A percentile compares a stretch with the other conserved stretches of the same genome.
Evolutionary conservation across 129 eudicot species (phyloP).

Genomic region (Deinandra increscens): DNA sequence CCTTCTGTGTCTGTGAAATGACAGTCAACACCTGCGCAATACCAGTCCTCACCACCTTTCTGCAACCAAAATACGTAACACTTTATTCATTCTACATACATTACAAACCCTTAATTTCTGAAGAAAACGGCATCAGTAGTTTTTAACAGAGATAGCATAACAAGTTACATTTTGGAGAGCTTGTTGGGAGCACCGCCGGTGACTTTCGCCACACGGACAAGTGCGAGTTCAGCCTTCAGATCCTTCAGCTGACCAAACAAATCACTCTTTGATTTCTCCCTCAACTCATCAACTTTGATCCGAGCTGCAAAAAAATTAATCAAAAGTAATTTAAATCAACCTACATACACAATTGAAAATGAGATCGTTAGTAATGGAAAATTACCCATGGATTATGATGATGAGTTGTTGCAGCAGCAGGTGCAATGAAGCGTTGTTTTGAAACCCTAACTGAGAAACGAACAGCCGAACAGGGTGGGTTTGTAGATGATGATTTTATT

Average conservation of each 20-base stretch:
- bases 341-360: too few relatives aligned
- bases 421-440: background rate
- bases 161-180: constrained; percentile 63
- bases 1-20: constrained; percentile 58
- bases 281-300: constrained; percentile 56
- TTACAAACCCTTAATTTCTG: too few relatives aligned
- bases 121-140: too few relatives aligned
- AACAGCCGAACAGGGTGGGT: background rate
- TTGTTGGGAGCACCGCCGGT: constrained; percentile 66
- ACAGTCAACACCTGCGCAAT: constrained; percentile 58
- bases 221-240: constrained; percentile 53
- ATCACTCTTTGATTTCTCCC: constrained; percentile 45
- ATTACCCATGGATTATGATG: constrained; percentile 31
- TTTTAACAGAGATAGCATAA: too few relatives aligned
- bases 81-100: too few relatives aligned
- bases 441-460: constrained; percentile 19
- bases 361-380: too few relatives aligned
- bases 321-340: too few relatives aligned
- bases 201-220: constrained; percentile 66
- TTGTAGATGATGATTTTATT: background rate
- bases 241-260: constrained; percentile 50
- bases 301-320: too few relatives aligned
- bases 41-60: constrained; percentile 48
- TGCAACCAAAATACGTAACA: constrained; percentile 27
- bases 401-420: constrained; percentile 5